phyloP scores from a whole-genome alignment of 1,139 yeast species.

The Nematodospora anomalae region DNA sequence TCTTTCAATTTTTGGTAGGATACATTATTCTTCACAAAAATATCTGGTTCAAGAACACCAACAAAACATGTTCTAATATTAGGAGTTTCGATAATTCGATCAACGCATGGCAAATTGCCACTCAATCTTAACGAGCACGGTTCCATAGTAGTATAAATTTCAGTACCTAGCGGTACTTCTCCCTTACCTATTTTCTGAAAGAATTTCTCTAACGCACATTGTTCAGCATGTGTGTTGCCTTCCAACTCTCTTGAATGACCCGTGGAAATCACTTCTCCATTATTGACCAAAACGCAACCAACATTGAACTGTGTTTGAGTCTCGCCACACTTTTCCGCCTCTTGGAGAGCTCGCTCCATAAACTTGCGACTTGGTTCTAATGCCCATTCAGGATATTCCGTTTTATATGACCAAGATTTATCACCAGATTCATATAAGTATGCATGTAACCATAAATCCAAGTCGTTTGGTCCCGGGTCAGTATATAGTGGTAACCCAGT shows the following conservation, averaged over 20 bases:
- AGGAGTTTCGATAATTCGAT: slow-evolving; percentile 58
- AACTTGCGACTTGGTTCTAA: slow-evolving; percentile 52
- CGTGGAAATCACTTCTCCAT: slow-evolving; percentile 64
- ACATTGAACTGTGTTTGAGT: slow-evolving; percentile 89
- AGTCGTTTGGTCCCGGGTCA: slow-evolving; percentile 85
- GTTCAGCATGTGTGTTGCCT: slow-evolving; percentile 98
- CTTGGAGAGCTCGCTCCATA: slow-evolving; percentile 65
- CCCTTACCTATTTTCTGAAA: slow-evolving; percentile 35
- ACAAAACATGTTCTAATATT: slow-evolving; percentile 76
- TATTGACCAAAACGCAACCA: slow-evolving; percentile 80
- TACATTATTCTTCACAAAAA: slow-evolving; percentile 76
- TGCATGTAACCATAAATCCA: slow-evolving; percentile 90
- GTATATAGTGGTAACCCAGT: slow-evolving; percentile 77
- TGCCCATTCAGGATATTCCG: slow-evolving; percentile 90
- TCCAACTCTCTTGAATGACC: slow-evolving; percentile 91
- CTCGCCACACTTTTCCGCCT: slow-evolving; percentile 81
- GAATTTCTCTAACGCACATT: slow-evolving; percentile 85
- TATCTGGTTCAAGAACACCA: slow-evolving; percentile 89
- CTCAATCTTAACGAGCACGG: slow-evolving; percentile 90
- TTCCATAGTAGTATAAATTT: slow-evolving; percentile 94
- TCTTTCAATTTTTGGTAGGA: slow-evolving; percentile 56
- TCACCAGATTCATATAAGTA: slow-evolving; percentile 64
- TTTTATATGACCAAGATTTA: slow-evolving; percentile 70
- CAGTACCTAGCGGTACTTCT: slow-evolving; percentile 72
- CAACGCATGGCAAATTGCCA: slow-evolving; percentile 88